A percentile compares a stretch with the other conserved stretches of the same genome.
phyloP scores from a whole-genome alignment of 2,329 filamentous ascomycete genomes.

The Aspergillus sergii region DNA sequence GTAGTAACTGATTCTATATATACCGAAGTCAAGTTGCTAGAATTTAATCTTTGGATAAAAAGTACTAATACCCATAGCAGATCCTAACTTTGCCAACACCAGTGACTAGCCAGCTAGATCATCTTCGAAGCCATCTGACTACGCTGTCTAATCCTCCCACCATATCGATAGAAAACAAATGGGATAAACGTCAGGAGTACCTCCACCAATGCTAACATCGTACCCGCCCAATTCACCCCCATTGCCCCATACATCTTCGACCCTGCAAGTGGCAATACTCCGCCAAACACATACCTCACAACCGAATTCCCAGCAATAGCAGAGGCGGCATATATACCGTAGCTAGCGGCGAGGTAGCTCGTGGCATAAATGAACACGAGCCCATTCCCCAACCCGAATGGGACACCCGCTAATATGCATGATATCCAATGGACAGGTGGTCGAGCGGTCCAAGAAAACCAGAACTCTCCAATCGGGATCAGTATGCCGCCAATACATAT shows the following conservation, averaged over 20 bases:
- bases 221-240: constrained; percentile 72
- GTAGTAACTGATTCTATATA: too few species aligned
- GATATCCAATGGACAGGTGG: constrained; percentile 71
- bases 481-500: constrained; percentile 72
- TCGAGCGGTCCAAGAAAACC: constrained; percentile 79
- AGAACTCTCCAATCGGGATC: constrained; percentile 71
- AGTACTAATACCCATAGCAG: not conserved
- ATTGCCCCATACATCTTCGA: constrained; percentile 66
- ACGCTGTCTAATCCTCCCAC: constrained; percentile 35
- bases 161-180: constrained; percentile 49
- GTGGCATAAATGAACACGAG: constrained; percentile 73
- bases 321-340: constrained; percentile 72
- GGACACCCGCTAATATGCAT: constrained; percentile 71
- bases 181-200: constrained; percentile 41
- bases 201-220: constrained; percentile 47
- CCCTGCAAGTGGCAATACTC: constrained; percentile 68
- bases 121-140: constrained; percentile 20
- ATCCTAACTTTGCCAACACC: not conserved
- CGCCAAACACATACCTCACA: constrained; percentile 67
- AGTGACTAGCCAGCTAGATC: not conserved
- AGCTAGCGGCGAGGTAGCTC: constrained; percentile 73
- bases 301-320: constrained; percentile 74
- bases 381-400: constrained; percentile 71
- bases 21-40: not conserved
- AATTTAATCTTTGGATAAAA: not conserved